A percentile compares a stretch with the other conserved stretches of the same genome.
Conservation (phyloP, 164 flowering plant genomes). For the Macadamia tetraphylla region DNA sequence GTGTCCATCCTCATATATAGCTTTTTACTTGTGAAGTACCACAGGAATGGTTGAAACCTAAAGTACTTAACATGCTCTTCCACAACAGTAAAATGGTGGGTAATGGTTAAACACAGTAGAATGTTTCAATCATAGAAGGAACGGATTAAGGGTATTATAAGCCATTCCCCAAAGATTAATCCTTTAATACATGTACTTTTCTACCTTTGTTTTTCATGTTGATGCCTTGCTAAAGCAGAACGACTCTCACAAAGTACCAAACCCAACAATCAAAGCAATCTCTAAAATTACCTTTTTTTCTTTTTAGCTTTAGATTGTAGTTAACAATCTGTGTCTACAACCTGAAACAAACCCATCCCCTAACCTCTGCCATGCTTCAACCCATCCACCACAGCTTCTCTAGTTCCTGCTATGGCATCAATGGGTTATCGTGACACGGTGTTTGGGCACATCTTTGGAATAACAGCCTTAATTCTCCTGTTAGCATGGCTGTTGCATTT, state of each 20-base stretch:
- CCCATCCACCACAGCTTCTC: neutral
- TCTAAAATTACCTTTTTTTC: neutral
- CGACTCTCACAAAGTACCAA: slow-evolving; percentile 12
- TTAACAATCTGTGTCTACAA: neutral
- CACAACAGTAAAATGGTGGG: no score
- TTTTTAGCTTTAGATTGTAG: neutral
- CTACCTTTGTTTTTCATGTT: no score
- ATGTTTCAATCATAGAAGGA: no score
- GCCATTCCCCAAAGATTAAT: no score
- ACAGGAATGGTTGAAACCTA: no score
- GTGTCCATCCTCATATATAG: no score
- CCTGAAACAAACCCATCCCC: slow-evolving; percentile 2
- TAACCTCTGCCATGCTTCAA: neutral
- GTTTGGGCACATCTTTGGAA: slow-evolving; percentile 36
- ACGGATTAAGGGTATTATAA: no score
- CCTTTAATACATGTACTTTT: no score
- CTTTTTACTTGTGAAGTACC: no score
- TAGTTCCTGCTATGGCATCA: neutral
- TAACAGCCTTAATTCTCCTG: slow-evolving; percentile 33
- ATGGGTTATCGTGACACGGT: slow-evolving; percentile 10
- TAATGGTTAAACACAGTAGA: no score
- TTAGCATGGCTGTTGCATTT: slow-evolving; percentile 54
- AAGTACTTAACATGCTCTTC: no score
- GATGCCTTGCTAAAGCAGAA: neutral
- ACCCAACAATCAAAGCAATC: slow-evolving; percentile 24